phyloP scores from a whole-genome alignment of 2,329 filamentous ascomycete species.

The Colletotrichum sp. region DNA sequence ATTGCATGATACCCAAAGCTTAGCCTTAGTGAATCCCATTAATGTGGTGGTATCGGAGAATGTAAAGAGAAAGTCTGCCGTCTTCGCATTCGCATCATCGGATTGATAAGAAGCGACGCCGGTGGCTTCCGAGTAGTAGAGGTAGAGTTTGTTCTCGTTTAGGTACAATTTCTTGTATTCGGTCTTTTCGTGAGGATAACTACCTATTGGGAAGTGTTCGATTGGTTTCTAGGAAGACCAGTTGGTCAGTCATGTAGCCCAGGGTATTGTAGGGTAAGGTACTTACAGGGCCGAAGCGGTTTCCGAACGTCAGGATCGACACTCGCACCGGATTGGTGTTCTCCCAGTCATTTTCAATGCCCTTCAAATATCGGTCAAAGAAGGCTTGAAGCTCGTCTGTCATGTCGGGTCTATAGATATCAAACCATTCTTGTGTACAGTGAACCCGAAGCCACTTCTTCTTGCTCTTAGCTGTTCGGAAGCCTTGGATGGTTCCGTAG shows the following conservation, averaged over 20 bases:
- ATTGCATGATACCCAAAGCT: neutral
- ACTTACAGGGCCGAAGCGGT: neutral
- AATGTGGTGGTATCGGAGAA: neutral
- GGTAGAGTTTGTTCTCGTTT: neutral
- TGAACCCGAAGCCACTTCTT: neutral
- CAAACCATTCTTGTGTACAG: neutral
- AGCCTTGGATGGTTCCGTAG: neutral
- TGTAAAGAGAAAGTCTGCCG: neutral
- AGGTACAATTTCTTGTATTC: neutral
- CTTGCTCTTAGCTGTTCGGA: neutral
- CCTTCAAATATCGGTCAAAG: neutral
- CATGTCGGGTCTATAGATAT: neutral
- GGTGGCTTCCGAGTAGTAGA: neutral
- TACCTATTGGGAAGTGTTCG: neutral
- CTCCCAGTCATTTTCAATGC: neutral
- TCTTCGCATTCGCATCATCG: neutral
- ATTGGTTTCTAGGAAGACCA: neutral
- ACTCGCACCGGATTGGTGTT: neutral
- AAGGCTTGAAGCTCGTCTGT: neutral
- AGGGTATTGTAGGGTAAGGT: too few species aligned
- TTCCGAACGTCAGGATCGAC: neutral
- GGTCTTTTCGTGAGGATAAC: neutral
- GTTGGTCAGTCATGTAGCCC: neutral
- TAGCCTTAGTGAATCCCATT: neutral
- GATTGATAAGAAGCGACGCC: neutral